Conservation (phyloP, 805 yeast genomes). For the Lachancea nothofagi region DNA sequence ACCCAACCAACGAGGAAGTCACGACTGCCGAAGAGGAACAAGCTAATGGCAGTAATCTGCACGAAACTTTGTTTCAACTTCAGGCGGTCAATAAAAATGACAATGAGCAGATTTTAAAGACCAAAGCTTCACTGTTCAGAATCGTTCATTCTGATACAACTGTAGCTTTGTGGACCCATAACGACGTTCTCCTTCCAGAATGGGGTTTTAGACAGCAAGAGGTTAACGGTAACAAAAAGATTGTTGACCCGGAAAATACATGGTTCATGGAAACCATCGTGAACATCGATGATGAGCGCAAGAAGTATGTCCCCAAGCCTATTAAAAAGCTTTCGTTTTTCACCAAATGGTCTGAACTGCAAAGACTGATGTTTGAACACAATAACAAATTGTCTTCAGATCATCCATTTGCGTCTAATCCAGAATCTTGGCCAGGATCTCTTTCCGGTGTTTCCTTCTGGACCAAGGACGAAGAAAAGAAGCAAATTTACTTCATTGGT, state of each 20-base stretch:
- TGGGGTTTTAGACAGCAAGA: conserved; percentile 94
- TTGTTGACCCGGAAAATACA: conserved; percentile 56
- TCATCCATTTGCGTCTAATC: conserved; percentile 94
- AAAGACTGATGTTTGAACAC: conserved; percentile 82
- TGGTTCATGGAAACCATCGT: conserved; percentile 76
- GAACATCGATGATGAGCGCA: conserved; percentile 59
- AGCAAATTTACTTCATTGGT: conserved; percentile 87
- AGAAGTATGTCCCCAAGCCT: conserved; percentile 56
- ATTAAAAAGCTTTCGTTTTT: conserved; percentile 65
- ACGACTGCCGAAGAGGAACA: conserved; percentile 62
- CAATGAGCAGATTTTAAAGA: conserved; percentile 44
- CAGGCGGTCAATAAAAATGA: conserved; percentile 53
- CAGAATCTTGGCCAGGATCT: conserved; percentile 86
- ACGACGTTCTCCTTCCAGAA: conserved; percentile 78
- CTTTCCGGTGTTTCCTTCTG: conserved; percentile 92
- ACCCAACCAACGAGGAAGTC: conserved; percentile 90
- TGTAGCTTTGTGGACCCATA: conserved; percentile 92
- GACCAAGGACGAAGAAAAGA: conserved; percentile 62
- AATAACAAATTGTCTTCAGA: conserved; percentile 81
- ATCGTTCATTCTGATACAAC: conserved; percentile 78
- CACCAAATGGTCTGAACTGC: conserved; percentile 85
- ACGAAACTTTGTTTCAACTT: conserved; percentile 74
- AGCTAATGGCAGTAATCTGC: conserved; percentile 49
- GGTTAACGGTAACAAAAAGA: conserved; percentile 88
- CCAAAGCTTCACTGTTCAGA: conserved; percentile 64